Percentiles rank a stretch among this genome's conserved stretches.
Conservation (phyloP, 495 filamentous ascomycete genomes). For the Penicillium fimorum region DNA sequence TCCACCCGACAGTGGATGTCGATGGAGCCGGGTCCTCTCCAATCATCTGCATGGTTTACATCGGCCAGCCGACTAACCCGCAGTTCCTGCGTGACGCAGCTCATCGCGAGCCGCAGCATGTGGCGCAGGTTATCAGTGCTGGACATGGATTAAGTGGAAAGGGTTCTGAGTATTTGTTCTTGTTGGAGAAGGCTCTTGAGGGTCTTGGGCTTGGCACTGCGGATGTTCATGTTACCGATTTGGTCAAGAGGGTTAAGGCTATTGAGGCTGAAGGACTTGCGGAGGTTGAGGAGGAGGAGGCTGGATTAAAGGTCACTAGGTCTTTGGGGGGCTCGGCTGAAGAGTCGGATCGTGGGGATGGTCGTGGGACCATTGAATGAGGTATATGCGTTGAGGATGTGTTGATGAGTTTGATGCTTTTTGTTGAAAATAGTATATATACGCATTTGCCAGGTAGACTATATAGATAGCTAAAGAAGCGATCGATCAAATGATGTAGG, state of each 20-base stretch:
- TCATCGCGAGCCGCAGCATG: constrained; percentile 71
- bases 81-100: constrained; percentile 73
- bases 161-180: constrained; percentile 87
- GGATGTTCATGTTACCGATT: constrained; percentile 74
- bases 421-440: not conserved
- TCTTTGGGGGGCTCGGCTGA: constrained; percentile 27
- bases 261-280: constrained; percentile 35
- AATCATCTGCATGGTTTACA: constrained; percentile 76
- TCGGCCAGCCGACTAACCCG: constrained; percentile 89
- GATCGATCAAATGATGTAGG: not conserved
- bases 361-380: constrained; percentile 22
- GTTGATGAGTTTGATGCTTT: not conserved
- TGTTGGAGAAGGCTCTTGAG: constrained; percentile 73
- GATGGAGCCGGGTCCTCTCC: constrained; percentile 19
- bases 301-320: constrained; percentile 36
- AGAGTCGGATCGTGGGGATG: constrained; percentile 26
- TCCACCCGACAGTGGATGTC: constrained; percentile 53
- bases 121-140: constrained; percentile 80
- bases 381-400: not conserved
- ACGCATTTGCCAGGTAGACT: not conserved
- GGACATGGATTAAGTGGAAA: constrained; percentile 81
- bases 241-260: constrained; percentile 46
- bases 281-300: constrained; percentile 35
- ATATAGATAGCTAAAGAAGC: not conserved
- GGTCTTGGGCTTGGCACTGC: constrained; percentile 73